Evolutionary conservation across 1,139 yeast genomes (phyloP), one percentile per base, ranked within the genome.

Genomic region (Casaregolazyma lundiana): DNA sequence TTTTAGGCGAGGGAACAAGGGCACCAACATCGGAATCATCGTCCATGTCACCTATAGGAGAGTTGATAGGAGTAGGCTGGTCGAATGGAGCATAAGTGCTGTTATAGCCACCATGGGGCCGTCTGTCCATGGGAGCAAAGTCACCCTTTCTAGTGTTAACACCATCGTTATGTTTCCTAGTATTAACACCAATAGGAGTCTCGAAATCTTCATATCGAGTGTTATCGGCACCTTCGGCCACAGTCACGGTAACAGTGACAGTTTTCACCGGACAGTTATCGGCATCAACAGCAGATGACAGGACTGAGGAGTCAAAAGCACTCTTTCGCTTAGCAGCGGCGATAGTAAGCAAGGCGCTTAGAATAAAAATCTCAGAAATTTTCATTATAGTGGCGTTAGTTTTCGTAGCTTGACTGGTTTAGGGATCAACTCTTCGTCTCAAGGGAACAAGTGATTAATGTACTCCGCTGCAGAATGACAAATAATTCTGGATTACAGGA

Each of bases 311-410:
- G 8, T 8, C 32, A 13, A 17, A 8, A 6, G 38, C 48, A 15
- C 22, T 42, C 18, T 26, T 50, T 19, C 37, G 41, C 6, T 22
- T 50, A 38, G 45, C 50, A n/a, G 55, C 58, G 20, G 65, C 61
- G 36, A 59, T 62, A 41, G 56, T 57, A 46, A 50, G 53, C 39
- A 57, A 57, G 35, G 22, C 22, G 20, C 22, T 13, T 16, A 17
- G 16, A 13, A 7, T 7, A 8, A 18, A 9, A 35, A 18, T 2
- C 2, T 15, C 6, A 11, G 26, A 19, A 37, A 7, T 20, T 19
- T 20, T 18, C 17, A 37, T 19, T 19, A n/a, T n/a, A n/a, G n/a
- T n/a, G n/a, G n/a, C n/a, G n/a, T n/a, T n/a, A n/a, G n/a, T n/a
- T n/a, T n/a, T n/a, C n/a, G n/a, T n/a, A n/a, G n/a, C n/a, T n/a